These are phyloP conservation scores for Aspergillus sclerotiicarbonarius DNA, from an alignment of 495 filamentous ascomycete genomes.

Conservation along the genomic window DNA sequence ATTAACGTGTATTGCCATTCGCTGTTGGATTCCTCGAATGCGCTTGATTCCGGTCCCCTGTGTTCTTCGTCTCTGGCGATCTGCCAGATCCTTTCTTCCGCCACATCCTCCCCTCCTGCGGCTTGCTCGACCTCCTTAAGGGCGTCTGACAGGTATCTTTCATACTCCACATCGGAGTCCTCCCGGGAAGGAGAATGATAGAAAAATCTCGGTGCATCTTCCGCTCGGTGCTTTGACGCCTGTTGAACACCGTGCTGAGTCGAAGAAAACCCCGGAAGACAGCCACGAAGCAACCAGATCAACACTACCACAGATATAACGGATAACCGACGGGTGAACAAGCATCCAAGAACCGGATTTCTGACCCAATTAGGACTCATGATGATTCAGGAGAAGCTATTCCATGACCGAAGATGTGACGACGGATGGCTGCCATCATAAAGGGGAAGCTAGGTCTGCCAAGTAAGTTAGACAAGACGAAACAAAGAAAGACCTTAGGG, in stretches of 20 bases:
- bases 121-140: constrained; percentile 26
- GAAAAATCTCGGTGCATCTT: constrained; percentile 28
- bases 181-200: constrained; percentile 33
- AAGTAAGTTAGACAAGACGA: no score
- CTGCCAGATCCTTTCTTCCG: constrained; percentile 35
- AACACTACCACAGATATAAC: background rate
- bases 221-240: background rate
- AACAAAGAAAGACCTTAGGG: no score
- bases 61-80: constrained; percentile 21
- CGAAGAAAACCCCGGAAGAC: background rate
- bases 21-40: constrained; percentile 29
- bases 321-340: background rate
- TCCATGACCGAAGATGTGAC: no score
- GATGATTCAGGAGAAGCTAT: background rate
- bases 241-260: background rate
- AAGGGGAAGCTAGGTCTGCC: no score
- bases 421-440: no score
- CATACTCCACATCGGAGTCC: constrained; percentile 30
- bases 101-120: constrained; percentile 10
- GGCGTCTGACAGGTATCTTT: constrained; percentile 24
- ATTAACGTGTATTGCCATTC: constrained; percentile 37
- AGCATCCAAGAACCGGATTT: background rate
- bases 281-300: background rate
- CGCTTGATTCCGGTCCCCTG: constrained; percentile 27
- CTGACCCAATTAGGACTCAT: background rate